Evolutionary conservation across 305 asterid genomes (phyloP).

Genomic region (Solanum hybrid): DNA sequence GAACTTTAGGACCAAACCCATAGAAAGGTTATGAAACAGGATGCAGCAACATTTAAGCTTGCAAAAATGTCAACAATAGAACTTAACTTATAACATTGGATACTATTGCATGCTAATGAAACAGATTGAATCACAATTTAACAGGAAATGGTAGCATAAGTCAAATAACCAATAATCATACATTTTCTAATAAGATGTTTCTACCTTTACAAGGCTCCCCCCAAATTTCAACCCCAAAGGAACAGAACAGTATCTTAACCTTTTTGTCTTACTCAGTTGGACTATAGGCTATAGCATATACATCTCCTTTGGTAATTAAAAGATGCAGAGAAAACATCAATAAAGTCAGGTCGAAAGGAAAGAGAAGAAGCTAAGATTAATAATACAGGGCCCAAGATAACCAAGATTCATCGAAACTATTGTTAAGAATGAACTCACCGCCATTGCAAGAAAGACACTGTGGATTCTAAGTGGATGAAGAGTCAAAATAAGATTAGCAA

Average conservation of each 20-base stretch:
- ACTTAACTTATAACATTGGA: background rate
- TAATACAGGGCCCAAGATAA: background rate
- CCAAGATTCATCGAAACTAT: background rate
- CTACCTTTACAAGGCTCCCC: background rate
- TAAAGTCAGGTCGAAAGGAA: constrained; percentile 3
- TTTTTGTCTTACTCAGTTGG: background rate
- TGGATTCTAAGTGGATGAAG: constrained; percentile 58
- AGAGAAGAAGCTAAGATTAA: background rate
- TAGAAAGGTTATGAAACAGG: background rate
- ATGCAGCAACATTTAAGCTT: background rate
- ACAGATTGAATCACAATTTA: background rate
- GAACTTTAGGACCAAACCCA: background rate
- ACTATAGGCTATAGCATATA: background rate
- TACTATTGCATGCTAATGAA: background rate
- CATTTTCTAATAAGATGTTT: background rate
- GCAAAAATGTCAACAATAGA: background rate
- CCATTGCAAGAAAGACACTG: constrained; percentile 58
- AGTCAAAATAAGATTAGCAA: constrained; percentile 65
- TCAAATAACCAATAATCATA: background rate
- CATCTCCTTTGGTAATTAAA: constrained; percentile 6
- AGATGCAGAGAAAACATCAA: constrained; percentile 3
- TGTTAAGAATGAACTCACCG: constrained; percentile 40
- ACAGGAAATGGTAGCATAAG: background rate
- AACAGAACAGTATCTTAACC: background rate
- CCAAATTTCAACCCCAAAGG: background rate